These are phyloP conservation scores for Urostyla sp. DNA, from an alignment of 73 alveolate species.

Conservation along the genomic window DNA sequence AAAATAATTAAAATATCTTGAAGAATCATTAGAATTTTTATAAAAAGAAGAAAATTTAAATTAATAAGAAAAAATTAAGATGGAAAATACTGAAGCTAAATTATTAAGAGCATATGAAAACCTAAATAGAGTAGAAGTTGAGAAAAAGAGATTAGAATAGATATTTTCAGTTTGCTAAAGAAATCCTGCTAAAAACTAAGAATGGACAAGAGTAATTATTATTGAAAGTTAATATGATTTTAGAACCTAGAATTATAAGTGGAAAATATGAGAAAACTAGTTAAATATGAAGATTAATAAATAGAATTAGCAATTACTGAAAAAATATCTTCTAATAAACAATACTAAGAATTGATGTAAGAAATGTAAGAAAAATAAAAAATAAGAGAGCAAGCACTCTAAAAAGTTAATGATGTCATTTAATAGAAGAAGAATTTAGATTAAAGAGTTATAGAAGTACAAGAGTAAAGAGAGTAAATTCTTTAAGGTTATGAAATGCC, in stretches of 20 bases:
- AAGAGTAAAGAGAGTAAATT: slow-evolving; percentile 32
- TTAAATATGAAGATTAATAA: slow-evolving; percentile 63
- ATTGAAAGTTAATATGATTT: not conserved
- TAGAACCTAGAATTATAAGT: slow-evolving; percentile 58
- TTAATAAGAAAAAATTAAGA: slow-evolving; percentile 2
- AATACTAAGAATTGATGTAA: slow-evolving; percentile 36
- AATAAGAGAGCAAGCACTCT: slow-evolving; percentile 60
- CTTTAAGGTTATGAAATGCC: slow-evolving; percentile 55
- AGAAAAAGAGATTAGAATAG: slow-evolving; percentile 65
- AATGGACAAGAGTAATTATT: slow-evolving; percentile 71
- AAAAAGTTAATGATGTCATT: slow-evolving; percentile 49
- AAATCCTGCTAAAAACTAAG: slow-evolving; percentile 76
- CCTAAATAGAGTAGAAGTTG: slow-evolving; percentile 62
- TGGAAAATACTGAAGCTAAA: slow-evolving; percentile 58
- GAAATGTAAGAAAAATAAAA: slow-evolving; percentile 66
- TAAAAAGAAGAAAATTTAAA: slow-evolving; percentile 30
- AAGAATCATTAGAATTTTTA: slow-evolving; percentile 9
- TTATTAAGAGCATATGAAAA: slow-evolving; percentile 70
- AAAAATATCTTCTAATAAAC: slow-evolving; percentile 21
- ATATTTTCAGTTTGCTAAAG: slow-evolving; percentile 68
- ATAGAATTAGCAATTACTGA: slow-evolving; percentile 48
- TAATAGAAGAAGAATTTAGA: slow-evolving; percentile 63
- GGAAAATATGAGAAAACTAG: slow-evolving; percentile 67
- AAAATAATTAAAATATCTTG: slow-evolving; percentile 9
- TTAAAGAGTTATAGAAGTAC: slow-evolving; percentile 42